A percentile compares a stretch with the other conserved stretches of the same genome.
Evolutionary conservation across 768 basidiomycete genomes (phyloP).

Genomic region (Pleurotus platypus): DNA sequence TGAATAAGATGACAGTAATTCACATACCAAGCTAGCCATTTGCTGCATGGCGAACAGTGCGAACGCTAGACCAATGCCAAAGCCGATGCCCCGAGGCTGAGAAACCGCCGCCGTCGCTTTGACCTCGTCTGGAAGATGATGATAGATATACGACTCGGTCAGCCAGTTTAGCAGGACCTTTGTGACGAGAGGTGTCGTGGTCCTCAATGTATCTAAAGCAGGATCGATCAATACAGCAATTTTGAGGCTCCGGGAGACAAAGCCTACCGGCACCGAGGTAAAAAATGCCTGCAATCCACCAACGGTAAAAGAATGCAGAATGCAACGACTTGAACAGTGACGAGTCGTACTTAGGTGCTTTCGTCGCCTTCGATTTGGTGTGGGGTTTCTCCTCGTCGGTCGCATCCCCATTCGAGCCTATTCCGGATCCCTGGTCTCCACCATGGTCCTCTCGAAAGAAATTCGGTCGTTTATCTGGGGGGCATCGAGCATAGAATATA

Average conservation of each 20-base stretch:
- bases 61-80: constrained; percentile 49
- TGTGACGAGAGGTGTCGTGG: constrained; percentile 43
- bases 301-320: constrained; percentile 40
- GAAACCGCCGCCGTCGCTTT: constrained; percentile 20
- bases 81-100: constrained; percentile 41
- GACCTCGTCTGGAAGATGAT: constrained; percentile 26
- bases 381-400: constrained; percentile 11
- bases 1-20: too few relatives aligned
- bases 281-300: constrained; percentile 45
- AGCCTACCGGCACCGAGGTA: constrained; percentile 38
- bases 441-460: constrained; percentile 22
- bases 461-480: constrained; percentile 42
- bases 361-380: constrained; percentile 1
- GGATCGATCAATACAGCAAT: background rate
- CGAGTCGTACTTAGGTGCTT: constrained; percentile 33
- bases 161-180: constrained; percentile 47
- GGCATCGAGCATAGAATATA: constrained; percentile 47
- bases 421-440: background rate
- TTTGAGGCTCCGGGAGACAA: background rate
- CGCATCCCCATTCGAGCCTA: background rate
- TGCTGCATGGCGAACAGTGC: constrained; percentile 51
- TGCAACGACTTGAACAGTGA: constrained; percentile 48
- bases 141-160: constrained; percentile 34
- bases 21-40: constrained; percentile 27
- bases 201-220: constrained; percentile 39